These are phyloP conservation scores for Endocalyx cinctus DNA, from an alignment of 2,329 filamentous ascomycete genomes.

Conservation along the genomic window DNA sequence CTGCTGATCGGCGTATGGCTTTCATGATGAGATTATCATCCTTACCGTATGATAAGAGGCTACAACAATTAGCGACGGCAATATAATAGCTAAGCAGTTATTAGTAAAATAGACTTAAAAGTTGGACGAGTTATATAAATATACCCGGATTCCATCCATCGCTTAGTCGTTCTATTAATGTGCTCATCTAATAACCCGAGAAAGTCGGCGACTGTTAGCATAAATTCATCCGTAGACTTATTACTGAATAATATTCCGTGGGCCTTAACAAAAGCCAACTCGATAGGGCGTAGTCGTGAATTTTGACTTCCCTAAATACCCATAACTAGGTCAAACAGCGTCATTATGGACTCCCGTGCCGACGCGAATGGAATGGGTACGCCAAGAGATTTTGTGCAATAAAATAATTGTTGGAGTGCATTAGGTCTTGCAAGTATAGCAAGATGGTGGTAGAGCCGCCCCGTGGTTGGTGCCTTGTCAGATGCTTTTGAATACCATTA, in stretches of 20 bases:
- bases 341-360: constrained; percentile 66
- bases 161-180: constrained; percentile 45
- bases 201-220: constrained; percentile 43
- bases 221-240: constrained; percentile 41
- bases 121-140: not conserved
- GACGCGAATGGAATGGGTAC: constrained; percentile 63
- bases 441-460: constrained; percentile 82
- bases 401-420: constrained; percentile 65
- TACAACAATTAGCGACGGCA: constrained; percentile 50
- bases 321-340: constrained; percentile 59
- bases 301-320: constrained; percentile 23
- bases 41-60: constrained; percentile 48
- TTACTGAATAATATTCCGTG: constrained; percentile 62
- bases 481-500: constrained; percentile 84
- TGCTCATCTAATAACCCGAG: constrained; percentile 49
- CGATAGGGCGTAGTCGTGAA: constrained; percentile 38
- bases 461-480: constrained; percentile 69
- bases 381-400: constrained; percentile 66
- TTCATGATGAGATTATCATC: constrained; percentile 43
- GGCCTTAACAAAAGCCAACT: constrained; percentile 57
- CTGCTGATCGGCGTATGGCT: constrained; percentile 30
- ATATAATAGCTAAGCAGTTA: constrained; percentile 45
- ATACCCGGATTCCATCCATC: constrained; percentile 47
- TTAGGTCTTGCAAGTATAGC: constrained; percentile 72
- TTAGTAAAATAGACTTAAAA: not conserved